Percentiles rank a stretch among this genome's conserved stretches.
phyloP scores from a whole-genome alignment of 805 yeast species.

The Scheffersomyces spartinae region DNA sequence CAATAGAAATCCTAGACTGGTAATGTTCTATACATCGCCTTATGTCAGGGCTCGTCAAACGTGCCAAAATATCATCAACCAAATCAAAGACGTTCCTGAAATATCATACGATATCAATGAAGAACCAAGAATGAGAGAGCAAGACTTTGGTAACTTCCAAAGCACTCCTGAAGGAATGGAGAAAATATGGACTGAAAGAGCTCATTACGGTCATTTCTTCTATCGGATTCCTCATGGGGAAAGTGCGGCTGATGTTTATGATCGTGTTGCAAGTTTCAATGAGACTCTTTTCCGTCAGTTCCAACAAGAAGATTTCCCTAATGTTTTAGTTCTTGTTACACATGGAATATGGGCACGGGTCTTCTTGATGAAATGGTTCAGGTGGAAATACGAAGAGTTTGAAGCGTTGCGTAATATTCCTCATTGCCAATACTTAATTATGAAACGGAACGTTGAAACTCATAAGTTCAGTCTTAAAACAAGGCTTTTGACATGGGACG shows the following conservation, averaged over 20 bases:
- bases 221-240: constrained; percentile 90
- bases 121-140: constrained; percentile 89
- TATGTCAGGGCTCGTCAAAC: constrained; percentile 80
- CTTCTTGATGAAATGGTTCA: constrained; percentile 85
- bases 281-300: constrained; percentile 81
- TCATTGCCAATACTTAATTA: constrained; percentile 71
- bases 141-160: constrained; percentile 92
- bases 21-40: constrained; percentile 79
- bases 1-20: constrained; percentile 16
- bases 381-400: constrained; percentile 87
- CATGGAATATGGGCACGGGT: constrained; percentile 95
- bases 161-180: constrained; percentile 68
- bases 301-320: constrained; percentile 57
- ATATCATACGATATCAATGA: constrained; percentile 50
- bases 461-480: constrained; percentile 50
- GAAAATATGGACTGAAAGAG: constrained; percentile 71
- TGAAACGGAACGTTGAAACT: constrained; percentile 46
- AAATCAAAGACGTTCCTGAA: constrained; percentile 35
- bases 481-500: constrained; percentile 63
- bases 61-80: constrained; percentile 54
- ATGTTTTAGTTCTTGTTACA: constrained; percentile 72
- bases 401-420: constrained; percentile 76
- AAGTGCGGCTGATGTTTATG: constrained; percentile 92
- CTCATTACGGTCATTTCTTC: constrained; percentile 70
- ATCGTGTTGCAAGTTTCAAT: constrained; percentile 81